phyloP scores from a whole-genome alignment of 1,284 basidiomycete species.

The Boletus semigastroideus region DNA sequence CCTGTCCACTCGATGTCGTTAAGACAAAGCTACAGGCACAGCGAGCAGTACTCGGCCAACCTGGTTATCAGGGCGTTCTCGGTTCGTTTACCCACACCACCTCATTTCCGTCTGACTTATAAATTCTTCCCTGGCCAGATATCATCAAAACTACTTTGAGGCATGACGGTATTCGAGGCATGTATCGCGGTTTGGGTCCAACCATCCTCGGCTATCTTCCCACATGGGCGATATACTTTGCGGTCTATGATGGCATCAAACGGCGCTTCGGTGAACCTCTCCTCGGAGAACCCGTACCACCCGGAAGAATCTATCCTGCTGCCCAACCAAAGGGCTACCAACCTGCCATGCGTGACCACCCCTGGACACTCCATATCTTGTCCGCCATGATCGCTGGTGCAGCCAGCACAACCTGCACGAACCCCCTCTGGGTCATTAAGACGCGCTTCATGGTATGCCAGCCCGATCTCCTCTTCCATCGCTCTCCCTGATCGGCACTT shows the following conservation, averaged over 20 bases:
- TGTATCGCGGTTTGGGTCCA: constrained; percentile 94
- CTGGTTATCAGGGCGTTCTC: constrained; percentile 74
- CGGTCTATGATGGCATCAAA: constrained; percentile 96
- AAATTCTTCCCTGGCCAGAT: constrained; percentile 41
- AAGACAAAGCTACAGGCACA: constrained; percentile 98
- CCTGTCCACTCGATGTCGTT: constrained; percentile 96
- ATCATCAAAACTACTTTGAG: constrained; percentile 71
- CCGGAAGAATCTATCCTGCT: constrained; percentile 68
- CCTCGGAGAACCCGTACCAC: constrained; percentile 39
- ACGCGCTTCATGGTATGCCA: constrained; percentile 90
- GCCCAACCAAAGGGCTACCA: constrained; percentile 81
- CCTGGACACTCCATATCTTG: constrained; percentile 82
- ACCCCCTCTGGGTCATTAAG: constrained; percentile 96
- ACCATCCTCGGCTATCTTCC: constrained; percentile 93
- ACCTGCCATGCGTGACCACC: constrained; percentile 70
- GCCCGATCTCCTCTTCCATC: neutral
- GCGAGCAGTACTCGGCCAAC: constrained; percentile 59
- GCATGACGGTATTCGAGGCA: constrained; percentile 79
- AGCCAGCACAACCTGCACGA: constrained; percentile 86
- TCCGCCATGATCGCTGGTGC: constrained; percentile 94
- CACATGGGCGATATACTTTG: constrained; percentile 98
- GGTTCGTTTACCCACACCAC: constrained; percentile 45
- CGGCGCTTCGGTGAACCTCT: constrained; percentile 69
- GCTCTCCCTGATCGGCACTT: constrained; percentile 5
- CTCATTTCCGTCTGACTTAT: constrained; percentile 8